Conservation (phyloP, 176 grass and related monocot species). For the Musa troglodytarum region DNA sequence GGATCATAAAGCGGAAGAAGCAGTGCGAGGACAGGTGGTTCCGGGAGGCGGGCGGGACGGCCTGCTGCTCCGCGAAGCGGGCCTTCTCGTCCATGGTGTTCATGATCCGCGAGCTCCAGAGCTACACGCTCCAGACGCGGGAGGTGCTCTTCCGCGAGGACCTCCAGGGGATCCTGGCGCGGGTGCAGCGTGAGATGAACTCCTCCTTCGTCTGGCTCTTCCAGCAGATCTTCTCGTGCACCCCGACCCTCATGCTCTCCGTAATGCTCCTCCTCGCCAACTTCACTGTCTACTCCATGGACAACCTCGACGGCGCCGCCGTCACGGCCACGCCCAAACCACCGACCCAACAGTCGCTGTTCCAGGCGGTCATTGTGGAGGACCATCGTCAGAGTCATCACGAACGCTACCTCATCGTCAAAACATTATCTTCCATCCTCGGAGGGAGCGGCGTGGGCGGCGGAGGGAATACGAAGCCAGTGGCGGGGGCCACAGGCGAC, state of each 20-base stretch:
- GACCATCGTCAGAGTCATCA: conserved; percentile 16
- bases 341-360: conserved; percentile 5
- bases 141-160: conserved; percentile 58
- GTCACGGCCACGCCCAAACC: conserved; percentile 25
- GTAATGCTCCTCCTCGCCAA: conserved; percentile 94
- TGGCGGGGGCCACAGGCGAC: conserved; percentile 63
- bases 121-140: conserved; percentile 75
- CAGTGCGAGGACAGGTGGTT: conserved; percentile 37
- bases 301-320: conserved; percentile 19
- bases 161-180: conserved; percentile 36
- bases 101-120: conserved; percentile 89
- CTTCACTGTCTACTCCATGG: conserved; percentile 94
- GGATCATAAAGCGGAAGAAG: conserved; percentile 80
- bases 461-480: conserved; percentile 59
- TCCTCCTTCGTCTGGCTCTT: conserved; percentile 99
- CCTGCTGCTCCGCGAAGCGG: conserved; percentile 44
- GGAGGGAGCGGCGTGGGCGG: conserved; percentile 43
- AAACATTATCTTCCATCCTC: conserved; percentile 41
- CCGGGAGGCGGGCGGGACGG: conserved; percentile 36
- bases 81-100: conserved; percentile 97
- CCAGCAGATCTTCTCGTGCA: conserved; percentile 89
- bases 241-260: conserved; percentile 85
- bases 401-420: conserved; percentile 11
- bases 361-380: conserved; percentile 35
- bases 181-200: conserved; percentile 76